Evolutionary conservation across 306 rosid species (phyloP).

Genomic region (Macrotyloma uniflorum): DNA sequence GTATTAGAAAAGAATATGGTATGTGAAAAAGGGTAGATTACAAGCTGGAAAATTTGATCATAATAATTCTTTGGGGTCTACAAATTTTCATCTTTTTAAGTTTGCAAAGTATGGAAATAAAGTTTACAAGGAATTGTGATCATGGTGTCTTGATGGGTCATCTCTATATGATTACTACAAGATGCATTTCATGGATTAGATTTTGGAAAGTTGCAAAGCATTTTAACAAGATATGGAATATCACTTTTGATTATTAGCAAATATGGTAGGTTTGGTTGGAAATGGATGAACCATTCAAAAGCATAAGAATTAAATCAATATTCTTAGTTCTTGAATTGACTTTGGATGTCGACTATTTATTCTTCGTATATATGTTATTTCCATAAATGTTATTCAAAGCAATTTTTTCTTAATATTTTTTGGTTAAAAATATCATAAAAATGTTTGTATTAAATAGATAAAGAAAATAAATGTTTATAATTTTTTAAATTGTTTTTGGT

Average conservation of each 20-base stretch:
- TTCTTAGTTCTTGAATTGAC: not conserved
- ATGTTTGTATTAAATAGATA: not conserved
- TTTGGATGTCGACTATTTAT: not conserved
- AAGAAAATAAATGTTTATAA: too few species aligned
- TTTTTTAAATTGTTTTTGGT: too few species aligned
- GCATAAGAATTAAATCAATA: not conserved
- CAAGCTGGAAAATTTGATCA: slow-evolving; percentile 30
- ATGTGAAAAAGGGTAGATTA: slow-evolving; percentile 7
- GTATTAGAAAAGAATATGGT: not conserved
- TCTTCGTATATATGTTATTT: not conserved
- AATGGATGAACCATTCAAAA: not conserved
- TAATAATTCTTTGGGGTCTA: slow-evolving; percentile 35
- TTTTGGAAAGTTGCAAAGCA: not conserved
- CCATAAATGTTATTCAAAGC: not conserved
- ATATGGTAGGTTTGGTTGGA: slow-evolving; percentile 7
- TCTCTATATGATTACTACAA: slow-evolving; percentile 15
- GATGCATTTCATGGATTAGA: not conserved
- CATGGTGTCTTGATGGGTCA: slow-evolving; percentile 22
- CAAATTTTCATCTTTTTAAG: slow-evolving; percentile 13
- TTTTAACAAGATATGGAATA: not conserved
- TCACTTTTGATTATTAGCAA: slow-evolving; percentile 5
- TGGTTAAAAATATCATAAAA: not conserved
- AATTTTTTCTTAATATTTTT: not conserved
- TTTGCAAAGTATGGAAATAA: not conserved
- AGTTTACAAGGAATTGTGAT: not conserved